Conservation (phyloP, 352 stramenopile species). For the Pelagophyceae sp. region DNA sequence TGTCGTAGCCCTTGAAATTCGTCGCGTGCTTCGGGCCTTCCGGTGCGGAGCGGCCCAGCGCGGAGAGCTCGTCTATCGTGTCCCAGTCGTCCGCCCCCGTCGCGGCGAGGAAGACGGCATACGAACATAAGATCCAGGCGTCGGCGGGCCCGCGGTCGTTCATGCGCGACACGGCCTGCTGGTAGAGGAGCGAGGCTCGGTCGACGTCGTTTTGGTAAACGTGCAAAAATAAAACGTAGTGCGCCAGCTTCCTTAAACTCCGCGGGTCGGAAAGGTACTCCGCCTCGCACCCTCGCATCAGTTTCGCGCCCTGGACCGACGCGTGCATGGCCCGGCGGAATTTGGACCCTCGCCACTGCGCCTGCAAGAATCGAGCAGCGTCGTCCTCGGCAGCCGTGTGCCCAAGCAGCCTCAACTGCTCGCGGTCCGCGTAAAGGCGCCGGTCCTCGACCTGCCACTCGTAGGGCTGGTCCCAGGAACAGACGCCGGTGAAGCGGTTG, state of each 20-base stretch:
- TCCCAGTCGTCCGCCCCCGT: conserved; percentile 29
- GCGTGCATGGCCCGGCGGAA: not conserved
- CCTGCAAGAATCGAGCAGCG: conserved; percentile 20
- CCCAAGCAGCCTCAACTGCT: conserved; percentile 18
- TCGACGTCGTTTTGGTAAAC: conserved; percentile 23
- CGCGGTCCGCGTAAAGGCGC: conserved; percentile 10
- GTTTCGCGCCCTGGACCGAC: conserved; percentile 20
- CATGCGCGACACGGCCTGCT: conserved; percentile 24
- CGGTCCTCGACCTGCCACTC: conserved; percentile 17
- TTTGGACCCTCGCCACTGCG: conserved; percentile 11
- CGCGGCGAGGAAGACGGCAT: conserved; percentile 26
- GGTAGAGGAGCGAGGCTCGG: conserved; percentile 23
- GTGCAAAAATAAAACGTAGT: conserved; percentile 31
- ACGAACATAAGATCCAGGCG: conserved; percentile 27
- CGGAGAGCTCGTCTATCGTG: conserved; percentile 26
- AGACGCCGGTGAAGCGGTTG: conserved; percentile 26
- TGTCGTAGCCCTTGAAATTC: conserved; percentile 21
- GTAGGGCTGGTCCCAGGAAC: conserved; percentile 27
- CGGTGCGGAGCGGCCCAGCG: conserved; percentile 7
- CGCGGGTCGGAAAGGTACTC: conserved; percentile 26
- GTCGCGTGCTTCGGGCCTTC: not conserved
- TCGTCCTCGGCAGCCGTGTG: conserved; percentile 25
- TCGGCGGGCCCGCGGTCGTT: conserved; percentile 26
- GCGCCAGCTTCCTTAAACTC: conserved; percentile 19
- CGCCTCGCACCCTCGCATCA: conserved; percentile 24